Evolutionary conservation across 805 yeast genomes (phyloP), one percentile per base, ranked within the genome.

Genomic region (Millerago galiae): DNA sequence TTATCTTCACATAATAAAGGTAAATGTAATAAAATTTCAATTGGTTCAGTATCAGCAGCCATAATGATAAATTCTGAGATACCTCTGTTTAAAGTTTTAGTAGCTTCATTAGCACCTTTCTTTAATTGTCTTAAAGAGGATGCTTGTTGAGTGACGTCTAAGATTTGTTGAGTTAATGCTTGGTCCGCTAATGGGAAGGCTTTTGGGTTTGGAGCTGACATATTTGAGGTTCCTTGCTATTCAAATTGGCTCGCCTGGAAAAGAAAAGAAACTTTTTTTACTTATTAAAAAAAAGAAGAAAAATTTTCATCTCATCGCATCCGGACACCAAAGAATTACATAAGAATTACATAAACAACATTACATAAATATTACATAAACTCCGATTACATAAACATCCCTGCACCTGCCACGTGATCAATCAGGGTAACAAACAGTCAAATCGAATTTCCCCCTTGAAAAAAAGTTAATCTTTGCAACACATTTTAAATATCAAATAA

Each of bases 41-140:
- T 90, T 60, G 99, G 99, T 72, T 90, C 96, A 61, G 99, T 89
- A 67, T 93, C 99, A 59, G 99, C 99, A 55, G 99, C 99, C 97
- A 93, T 88, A 74, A 91, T 87, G 70, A 91, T 90, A 78, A 91
- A 91, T 75, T 91, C 99, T 60, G 97, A 86, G 63, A 91, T 91
- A 82, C 99, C 99, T 78, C 98, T 86, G 85, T 91, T 91, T 73
- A 91, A 79, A 60, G 97, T 91, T 79, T 91, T 91, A 72, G 97
- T 93, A 63, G 98, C 95, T 75, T 93, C 99, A 70, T 93, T 93
- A 58, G 99, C 99, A 72, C 99, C 99, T 72, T 93, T 93, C 80
- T 93, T 93, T 70, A 93, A 81, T 74, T 93, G 99, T 77, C 98
- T 89, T 67, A 93, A 79, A 74, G 85, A 89, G 61, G 95, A 90